Evolutionary conservation across 345 rosid species (phyloP), one percentile per base, ranked within the genome.

Genomic region (Dipteronia sinensis): DNA sequence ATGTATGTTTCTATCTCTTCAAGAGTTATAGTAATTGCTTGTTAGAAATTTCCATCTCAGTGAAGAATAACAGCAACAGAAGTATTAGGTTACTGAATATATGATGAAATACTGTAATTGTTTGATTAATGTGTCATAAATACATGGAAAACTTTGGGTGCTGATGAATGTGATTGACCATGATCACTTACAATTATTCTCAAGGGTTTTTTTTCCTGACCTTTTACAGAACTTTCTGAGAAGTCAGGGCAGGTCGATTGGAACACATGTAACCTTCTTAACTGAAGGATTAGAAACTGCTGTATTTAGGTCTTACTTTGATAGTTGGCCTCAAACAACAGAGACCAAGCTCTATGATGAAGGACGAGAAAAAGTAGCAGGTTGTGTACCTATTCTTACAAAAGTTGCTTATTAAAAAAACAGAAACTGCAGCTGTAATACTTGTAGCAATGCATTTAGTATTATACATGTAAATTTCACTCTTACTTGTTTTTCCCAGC

Each of bases 291-390:
- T 89, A 29, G 98, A 94, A 80, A 91, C 92, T 74, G 82, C 87
- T 20, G 68, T 69, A 49, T 94, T 94, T 79, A 88, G 80, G 81
- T 94, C 93, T 67, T 77, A 86, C 77, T 94, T 94, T 72, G 76
- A 82, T 44, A 83, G 82, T 73, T 94, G 98, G 98, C 95, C 97
- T 66, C 87, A 86, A 73, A 85, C 77, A 17, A 78, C 42, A 7
- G 92, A 94, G 65, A 77, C 87, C 51, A 90, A 80, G 78, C 86
- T 92, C 69, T 91, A 89, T 82, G 91, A 84, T 71, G 98, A 94
- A 77, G 95, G 98, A 65, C 89, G 97, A 79, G 97, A 83, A 82
- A 94, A 94, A 94, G 87, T 94, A 77, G 97, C 97, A 88, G 98
- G 98, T 94, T 46, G 42, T 81, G 81, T 66, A 73, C 61, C 49